A percentile compares a stretch with the other conserved stretches of the same genome.
These are phyloP conservation scores for Azolla pinnata DNA, from an alignment of 75 land plant species.

Conservation along the genomic window DNA sequence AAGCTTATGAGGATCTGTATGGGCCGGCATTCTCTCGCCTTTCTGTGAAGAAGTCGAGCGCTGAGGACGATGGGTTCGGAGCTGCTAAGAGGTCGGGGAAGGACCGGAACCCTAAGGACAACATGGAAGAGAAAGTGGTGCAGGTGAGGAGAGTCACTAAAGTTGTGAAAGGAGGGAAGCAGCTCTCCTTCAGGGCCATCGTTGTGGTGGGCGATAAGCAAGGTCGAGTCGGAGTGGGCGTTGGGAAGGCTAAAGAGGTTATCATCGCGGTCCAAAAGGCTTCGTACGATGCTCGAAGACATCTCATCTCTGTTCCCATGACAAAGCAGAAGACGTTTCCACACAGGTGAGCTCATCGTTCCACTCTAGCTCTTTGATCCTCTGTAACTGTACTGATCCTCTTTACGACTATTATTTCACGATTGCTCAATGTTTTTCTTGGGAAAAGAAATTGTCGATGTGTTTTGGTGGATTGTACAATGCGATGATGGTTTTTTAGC, in stretches of 20 bases:
- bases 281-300: conserved; percentile 56
- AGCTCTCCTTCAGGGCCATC: conserved; percentile 72
- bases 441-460: no score
- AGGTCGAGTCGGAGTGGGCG: conserved; percentile 92
- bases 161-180: conserved; percentile 96
- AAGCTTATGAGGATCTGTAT: conserved; percentile 82
- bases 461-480: no score
- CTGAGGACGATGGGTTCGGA: conserved; percentile 24
- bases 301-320: conserved; percentile 71
- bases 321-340: conserved; percentile 79
- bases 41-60: conserved; percentile 35
- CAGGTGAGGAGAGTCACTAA: conserved; percentile 95
- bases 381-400: no score
- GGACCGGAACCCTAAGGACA: conserved; percentile 32
- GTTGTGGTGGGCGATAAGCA: conserved; percentile 81
- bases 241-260: conserved; percentile 86
- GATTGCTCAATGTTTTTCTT: no score
- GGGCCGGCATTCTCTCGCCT: conserved; percentile 73
- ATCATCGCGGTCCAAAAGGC: conserved; percentile 77
- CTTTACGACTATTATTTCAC: no score
- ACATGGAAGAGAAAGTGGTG: conserved; percentile 80
- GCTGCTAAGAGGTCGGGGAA: conserved; percentile 28
- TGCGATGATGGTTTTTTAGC: no score
- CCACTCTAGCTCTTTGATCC: no score
- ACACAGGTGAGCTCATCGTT: conserved; percentile 94